Evolutionary conservation across 2,329 filamentous ascomycete genomes (phyloP), one percentile per base, ranked within the genome.

Genomic region (Fusarium xylarioides): DNA sequence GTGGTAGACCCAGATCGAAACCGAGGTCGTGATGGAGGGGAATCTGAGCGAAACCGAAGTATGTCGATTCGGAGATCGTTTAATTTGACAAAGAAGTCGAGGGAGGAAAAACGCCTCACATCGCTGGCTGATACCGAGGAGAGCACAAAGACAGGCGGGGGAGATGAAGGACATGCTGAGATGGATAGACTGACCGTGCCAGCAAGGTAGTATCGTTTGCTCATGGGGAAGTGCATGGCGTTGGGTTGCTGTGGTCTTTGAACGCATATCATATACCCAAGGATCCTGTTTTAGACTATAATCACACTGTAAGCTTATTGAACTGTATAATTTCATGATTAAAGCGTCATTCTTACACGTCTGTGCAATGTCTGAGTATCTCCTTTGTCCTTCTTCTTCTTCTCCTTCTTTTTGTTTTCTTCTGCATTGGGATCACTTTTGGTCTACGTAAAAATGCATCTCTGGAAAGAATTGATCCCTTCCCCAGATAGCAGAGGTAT

Each of bases 1-100:
- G 67, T 81, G 21, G 23, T 77, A 47, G 28, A 75, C 10, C 70
- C 49, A 9, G 76, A 70, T 15, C 40, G 61, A 61, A 70, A 47
- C n/a, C 60, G 68, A 50, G 63, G 65, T 26, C 54, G 57, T 52
- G 70, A 49, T 14, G 57, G 35, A 44, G 58, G 30, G 12, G 69
- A 58, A 42, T 56, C 47, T 16, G 56, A 59, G 32, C 63, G 58
- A 32, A 70, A 75, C 44, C 61, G 74, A 23, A 78, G 70, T 19
- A 34, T 55, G 19, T 78, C 73, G 32, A 63, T 74, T 43, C 66
- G 66, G 14, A 65, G 70, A 38, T 77, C 72, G 32, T 53, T 75
- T 15, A 76, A 70, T 55, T 30, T 74, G 30, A 38, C 47, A 16
- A 72, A 61, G 44, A 76, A 60, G 47, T 55, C 65, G 15, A 65